phyloP scores from a whole-genome alignment of 169 alveolate genomes.

The Plasmodium falciparum region DNA sequence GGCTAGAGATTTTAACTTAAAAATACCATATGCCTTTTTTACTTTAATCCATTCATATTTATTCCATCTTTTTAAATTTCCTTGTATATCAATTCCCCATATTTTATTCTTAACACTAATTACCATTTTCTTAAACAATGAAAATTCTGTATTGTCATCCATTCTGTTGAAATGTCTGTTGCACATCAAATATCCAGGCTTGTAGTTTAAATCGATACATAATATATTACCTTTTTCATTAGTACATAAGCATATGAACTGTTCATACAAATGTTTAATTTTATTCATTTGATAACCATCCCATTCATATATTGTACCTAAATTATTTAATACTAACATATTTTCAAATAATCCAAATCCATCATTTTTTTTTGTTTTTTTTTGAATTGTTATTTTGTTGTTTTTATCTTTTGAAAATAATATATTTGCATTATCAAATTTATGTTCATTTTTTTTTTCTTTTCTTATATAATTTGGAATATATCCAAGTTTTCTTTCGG shows the following conservation, averaged over 20 bases:
- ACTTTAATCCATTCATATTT: constrained; percentile 52
- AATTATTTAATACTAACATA: constrained; percentile 28
- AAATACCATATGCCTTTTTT: constrained; percentile 68
- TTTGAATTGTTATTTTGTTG: constrained; percentile 5
- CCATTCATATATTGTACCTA: constrained; percentile 41
- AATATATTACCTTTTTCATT: constrained; percentile 41
- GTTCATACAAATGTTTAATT: constrained; percentile 20
- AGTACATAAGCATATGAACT: constrained; percentile 37
- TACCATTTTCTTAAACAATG: constrained; percentile 28
- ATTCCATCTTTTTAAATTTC: constrained; percentile 69
- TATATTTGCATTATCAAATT: not conserved
- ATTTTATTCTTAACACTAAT: constrained; percentile 49
- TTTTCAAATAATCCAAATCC: constrained; percentile 61
- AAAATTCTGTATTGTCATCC: constrained; percentile 24
- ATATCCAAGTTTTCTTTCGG: constrained; percentile 2
- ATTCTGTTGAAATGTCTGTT: constrained; percentile 30
- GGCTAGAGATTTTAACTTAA: constrained; percentile 62
- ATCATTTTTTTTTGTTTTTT: not conserved
- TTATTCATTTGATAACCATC: constrained; percentile 50
- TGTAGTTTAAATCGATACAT: constrained; percentile 35
- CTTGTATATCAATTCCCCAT: constrained; percentile 68
- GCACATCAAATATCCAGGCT: constrained; percentile 57
- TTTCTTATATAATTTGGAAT: constrained; percentile 17
- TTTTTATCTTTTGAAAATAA: not conserved
- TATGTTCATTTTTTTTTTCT: not conserved